Conservation (phyloP, 306 rosid species). For the Arachis hypogaea region DNA sequence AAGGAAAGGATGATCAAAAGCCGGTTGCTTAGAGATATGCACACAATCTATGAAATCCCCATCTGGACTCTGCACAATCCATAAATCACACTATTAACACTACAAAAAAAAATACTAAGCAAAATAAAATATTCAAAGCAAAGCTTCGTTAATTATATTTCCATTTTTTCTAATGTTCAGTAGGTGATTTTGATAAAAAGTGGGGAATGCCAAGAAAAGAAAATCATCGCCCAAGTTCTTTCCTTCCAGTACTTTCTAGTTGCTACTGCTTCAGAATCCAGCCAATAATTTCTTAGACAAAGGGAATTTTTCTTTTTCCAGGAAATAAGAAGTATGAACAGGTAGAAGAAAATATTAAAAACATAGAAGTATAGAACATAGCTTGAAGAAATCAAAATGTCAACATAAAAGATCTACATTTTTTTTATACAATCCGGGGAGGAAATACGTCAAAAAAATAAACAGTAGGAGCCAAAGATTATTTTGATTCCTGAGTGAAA, state of each 20-base stretch:
- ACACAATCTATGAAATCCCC: constrained; percentile 94
- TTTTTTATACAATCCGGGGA: neutral
- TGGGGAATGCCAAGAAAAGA: neutral
- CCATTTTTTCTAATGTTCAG: constrained; percentile 11
- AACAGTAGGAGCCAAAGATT: constrained; percentile 7
- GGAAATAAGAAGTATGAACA: neutral
- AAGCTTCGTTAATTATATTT: neutral
- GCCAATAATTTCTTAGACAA: constrained; percentile 16
- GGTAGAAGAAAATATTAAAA: neutral
- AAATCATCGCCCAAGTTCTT: constrained; percentile 39
- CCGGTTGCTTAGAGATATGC: constrained; percentile 84
- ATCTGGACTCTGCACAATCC: constrained; percentile 84
- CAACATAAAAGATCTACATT: constrained; percentile 32
- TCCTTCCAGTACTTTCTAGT: neutral
- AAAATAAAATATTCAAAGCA: constrained; percentile 8
- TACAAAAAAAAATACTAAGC: neutral
- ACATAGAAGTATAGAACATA: neutral
- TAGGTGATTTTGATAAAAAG: constrained; percentile 14
- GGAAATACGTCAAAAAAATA: neutral
- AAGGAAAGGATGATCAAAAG: constrained; percentile 95
- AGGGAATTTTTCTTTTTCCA: constrained; percentile 25
- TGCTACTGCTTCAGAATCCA: constrained; percentile 28
- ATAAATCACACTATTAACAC: constrained; percentile 33
- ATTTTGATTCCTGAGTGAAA: constrained; percentile 28
- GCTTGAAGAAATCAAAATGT: constrained; percentile 27